Conservation (phyloP, 2,329 filamentous ascomycete species). For the Macrophomina phaseolina region DNA sequence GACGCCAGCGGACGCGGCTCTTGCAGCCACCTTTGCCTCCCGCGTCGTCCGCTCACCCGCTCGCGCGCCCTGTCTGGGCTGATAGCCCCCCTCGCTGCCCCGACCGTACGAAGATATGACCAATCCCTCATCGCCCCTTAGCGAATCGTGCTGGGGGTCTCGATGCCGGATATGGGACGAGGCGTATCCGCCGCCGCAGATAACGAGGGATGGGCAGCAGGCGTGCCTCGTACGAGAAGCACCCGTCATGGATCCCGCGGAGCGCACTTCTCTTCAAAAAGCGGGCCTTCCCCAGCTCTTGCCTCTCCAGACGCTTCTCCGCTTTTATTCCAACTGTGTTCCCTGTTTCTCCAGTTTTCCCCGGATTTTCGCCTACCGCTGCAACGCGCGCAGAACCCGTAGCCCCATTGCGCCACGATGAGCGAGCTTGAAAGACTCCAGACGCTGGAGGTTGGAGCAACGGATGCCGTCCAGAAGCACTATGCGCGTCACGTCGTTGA, state of each 20-base stretch:
- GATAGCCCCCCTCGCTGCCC: not conserved
- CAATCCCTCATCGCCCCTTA: not conserved
- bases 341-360: not conserved
- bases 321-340: not conserved
- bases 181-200: not conserved
- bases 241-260: not conserved
- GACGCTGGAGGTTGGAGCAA: constrained; percentile 59
- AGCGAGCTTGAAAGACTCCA: constrained; percentile 36
- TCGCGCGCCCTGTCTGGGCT: not conserved
- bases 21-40: not conserved
- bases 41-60: not conserved
- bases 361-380: not conserved
- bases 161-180: not conserved
- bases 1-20: constrained; percentile 5
- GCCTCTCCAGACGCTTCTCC: not conserved
- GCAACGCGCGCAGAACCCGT: not conserved
- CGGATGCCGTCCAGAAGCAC: constrained; percentile 60
- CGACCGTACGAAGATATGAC: not conserved
- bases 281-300: constrained; percentile 7
- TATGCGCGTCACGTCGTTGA: constrained; percentile 57
- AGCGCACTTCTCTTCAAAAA: constrained; percentile 3
- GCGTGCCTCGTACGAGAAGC: not conserved
- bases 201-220: not conserved
- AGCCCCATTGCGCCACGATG: not conserved
- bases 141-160: not conserved